These are phyloP conservation scores for Phytophthora idaei DNA, from an alignment of 352 stramenopile genomes.

Conservation along the genomic window DNA sequence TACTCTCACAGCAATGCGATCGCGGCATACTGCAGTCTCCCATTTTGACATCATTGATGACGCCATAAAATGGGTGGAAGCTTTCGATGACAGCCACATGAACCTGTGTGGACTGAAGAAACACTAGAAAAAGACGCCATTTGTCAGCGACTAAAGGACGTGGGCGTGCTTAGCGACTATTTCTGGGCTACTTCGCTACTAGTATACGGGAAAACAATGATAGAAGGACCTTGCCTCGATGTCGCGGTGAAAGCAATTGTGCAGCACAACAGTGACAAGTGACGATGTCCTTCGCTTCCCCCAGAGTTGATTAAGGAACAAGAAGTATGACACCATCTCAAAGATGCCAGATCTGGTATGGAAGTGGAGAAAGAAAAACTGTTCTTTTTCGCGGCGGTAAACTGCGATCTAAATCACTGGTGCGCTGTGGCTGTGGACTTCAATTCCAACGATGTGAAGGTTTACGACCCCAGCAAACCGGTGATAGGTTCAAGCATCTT, in stretches of 20 bases:
- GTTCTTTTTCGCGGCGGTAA: conserved; percentile 3
- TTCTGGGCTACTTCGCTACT: conserved; percentile 5
- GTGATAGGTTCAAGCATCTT: not conserved
- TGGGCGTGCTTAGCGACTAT: conserved; percentile 7
- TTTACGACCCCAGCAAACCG: conserved; percentile 4
- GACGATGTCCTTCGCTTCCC: conserved; percentile 3
- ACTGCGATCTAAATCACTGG: conserved; percentile 16
- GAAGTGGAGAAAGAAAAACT: not conserved
- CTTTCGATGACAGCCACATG: not conserved
- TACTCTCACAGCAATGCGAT: conserved; percentile 14
- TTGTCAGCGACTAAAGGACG: not conserved
- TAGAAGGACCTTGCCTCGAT: conserved; percentile 7
- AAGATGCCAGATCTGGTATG: not conserved
- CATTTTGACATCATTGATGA: conserved; percentile 7
- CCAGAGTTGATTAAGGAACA: not conserved
- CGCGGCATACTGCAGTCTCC: not conserved
- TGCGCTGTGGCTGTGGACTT: conserved; percentile 4
- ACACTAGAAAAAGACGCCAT: not conserved
- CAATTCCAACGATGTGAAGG: not conserved
- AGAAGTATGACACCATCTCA: not conserved
- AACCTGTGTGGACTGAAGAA: not conserved
- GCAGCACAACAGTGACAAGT: not conserved
- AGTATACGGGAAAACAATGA: conserved; percentile 1
- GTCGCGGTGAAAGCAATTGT: not conserved
- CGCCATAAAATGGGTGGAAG: conserved; percentile 3